Conservation (phyloP, 345 rosid genomes). For the Melaleuca alternifolia region DNA sequence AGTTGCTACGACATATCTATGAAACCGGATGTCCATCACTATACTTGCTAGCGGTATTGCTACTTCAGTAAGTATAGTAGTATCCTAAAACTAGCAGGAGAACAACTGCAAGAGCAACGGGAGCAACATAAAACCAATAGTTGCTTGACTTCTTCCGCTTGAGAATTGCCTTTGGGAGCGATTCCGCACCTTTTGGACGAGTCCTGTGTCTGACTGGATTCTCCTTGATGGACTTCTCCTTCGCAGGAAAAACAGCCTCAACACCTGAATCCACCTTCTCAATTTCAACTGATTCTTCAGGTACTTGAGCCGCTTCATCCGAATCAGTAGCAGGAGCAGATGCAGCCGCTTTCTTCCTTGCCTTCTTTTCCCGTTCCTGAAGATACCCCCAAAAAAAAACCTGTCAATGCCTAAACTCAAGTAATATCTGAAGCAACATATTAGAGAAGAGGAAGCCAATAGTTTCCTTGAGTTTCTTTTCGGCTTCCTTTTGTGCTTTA, state of each 20-base stretch:
- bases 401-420: background rate
- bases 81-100: background rate
- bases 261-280: conserved; percentile 8
- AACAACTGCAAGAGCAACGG: background rate
- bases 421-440: background rate
- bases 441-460: background rate
- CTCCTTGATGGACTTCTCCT: conserved; percentile 21
- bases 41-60: background rate
- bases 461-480: conserved; percentile 85
- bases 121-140: conserved; percentile 38
- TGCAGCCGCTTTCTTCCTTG: conserved; percentile 56
- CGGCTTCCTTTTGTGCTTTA: conserved; percentile 92
- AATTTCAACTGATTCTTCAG: background rate
- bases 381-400: background rate
- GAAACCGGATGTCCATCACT: background rate
- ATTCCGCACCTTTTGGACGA: conserved; percentile 45
- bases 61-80: background rate
- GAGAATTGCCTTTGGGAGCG: conserved; percentile 58
- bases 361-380: conserved; percentile 87
- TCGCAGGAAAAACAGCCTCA: background rate
- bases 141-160: conserved; percentile 64
- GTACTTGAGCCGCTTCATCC: conserved; percentile 32
- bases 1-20: background rate
- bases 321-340: conserved; percentile 10
- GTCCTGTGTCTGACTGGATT: conserved; percentile 7